phyloP scores from a whole-genome alignment of 2,329 filamentous ascomycete species.

The Chaetomium sp. region DNA sequence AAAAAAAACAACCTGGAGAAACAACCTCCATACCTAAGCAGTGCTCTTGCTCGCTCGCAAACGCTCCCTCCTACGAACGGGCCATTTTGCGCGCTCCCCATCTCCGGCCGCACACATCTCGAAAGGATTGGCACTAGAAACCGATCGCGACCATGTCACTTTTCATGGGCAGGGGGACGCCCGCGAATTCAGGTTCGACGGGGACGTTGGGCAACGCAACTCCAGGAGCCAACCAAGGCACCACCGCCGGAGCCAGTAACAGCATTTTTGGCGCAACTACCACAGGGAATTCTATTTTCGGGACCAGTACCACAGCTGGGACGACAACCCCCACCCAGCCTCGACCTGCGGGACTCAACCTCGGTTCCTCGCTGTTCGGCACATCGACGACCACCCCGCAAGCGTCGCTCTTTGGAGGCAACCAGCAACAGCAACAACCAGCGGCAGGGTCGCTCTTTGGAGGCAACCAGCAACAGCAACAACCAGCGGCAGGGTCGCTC shows the following conservation, averaged over 20 bases:
- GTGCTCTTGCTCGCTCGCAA: background rate
- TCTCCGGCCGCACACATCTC: background rate
- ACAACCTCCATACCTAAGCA: too few species aligned
- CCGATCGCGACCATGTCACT: conserved; percentile 25
- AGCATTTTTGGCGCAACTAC: conserved; percentile 28
- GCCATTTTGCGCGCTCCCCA: conserved; percentile 18
- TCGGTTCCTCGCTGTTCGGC: conserved; percentile 25
- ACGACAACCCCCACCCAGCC: conserved; percentile 13
- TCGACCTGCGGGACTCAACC: conserved; percentile 3
- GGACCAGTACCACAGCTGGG: background rate
- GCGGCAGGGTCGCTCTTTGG: conserved; percentile 34
- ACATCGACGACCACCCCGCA: conserved; percentile 27
- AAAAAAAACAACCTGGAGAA: conserved; percentile 4
- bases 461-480: conserved; percentile 10
- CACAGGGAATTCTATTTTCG: conserved; percentile 24
- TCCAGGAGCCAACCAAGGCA: background rate
- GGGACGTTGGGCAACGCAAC: too few species aligned
- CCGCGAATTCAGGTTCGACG: conserved; percentile 1
- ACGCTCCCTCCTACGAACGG: conserved; percentile 17
- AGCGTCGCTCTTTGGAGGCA: conserved; percentile 31
- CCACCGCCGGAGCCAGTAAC: conserved; percentile 19
- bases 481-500: too few species aligned
- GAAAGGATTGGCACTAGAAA: background rate
- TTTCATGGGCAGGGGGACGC: conserved; percentile 29
- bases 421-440: conserved; percentile 5